Evolutionary conservation across 75 land plant species (phyloP), one percentile per base, ranked within the genome.

Genomic region (Sequoiadendron giganteum): DNA sequence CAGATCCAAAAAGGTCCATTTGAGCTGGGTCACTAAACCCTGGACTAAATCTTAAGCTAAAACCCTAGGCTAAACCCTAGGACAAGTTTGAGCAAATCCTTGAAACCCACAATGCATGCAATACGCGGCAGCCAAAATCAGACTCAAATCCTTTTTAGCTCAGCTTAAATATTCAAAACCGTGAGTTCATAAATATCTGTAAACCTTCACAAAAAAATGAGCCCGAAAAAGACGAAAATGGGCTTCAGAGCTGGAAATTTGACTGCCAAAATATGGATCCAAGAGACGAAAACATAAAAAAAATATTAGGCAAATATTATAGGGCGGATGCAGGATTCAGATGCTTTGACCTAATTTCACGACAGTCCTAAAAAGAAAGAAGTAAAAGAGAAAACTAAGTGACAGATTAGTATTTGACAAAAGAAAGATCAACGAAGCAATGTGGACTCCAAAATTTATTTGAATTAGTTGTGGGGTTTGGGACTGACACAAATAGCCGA

Each of bases 1-100:
- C 85, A 48, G 42, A 32, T 30, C 34, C 85, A 32, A 84, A 84
- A 47, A 55, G 55, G 18, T 84, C 85, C 85, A 84, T 84, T 73
- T 34, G 8, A 73, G 34, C 15, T 30, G n/a, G 38, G 14, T 73
- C 16, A 10, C 15, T 73, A 32, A 32, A 30, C 77, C 77, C 77
- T 73, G 11, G 38, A 73, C 38, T 30, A 73, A 73, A 73, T 11
- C 38, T 10, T 10, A 73, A 10, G 38, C 77, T 73, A 25, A 73
- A 32, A 13, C 6, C 77, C 34, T 30, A 73, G 38, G 34, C 15
- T 73, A 32, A 73, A 34, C 38, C 77, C 38, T 32, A 34, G 38
- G 38, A 73, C 15, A 1, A 32, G 4, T 25, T 73, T 3, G 36
- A 10, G 38, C 34, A 32, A 73, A 73, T 32, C 77, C 38, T 34